phyloP scores from a whole-genome alignment of 2,329 filamentous ascomycete species.

The Thielaviopsis musarum region DNA sequence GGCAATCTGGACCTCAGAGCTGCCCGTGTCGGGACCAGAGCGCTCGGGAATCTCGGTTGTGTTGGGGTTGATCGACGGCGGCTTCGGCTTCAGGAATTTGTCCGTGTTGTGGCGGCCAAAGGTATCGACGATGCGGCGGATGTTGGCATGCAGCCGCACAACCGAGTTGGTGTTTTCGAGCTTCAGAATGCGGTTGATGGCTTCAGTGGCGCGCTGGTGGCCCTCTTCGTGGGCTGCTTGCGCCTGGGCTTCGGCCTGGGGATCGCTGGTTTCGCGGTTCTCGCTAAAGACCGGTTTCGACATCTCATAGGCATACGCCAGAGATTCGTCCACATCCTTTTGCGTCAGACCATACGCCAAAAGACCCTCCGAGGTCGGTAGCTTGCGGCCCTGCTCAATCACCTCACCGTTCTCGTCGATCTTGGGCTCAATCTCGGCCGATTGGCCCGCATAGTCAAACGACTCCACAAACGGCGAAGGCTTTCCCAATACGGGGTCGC shows the following conservation, averaged over 20 bases:
- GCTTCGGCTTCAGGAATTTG: constrained; percentile 43
- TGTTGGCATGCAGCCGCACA: constrained; percentile 67
- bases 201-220: constrained; percentile 55
- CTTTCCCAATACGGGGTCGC: constrained; percentile 65
- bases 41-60: constrained; percentile 32
- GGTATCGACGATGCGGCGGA: constrained; percentile 64
- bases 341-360: constrained; percentile 65
- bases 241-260: constrained; percentile 17
- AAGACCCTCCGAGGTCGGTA: constrained; percentile 33
- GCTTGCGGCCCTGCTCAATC: constrained; percentile 22
- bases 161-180: constrained; percentile 62
- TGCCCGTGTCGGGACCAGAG: constrained; percentile 83
- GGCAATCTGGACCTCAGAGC: constrained; percentile 92
- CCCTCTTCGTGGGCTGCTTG: constrained; percentile 29
- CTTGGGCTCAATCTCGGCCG: constrained; percentile 19
- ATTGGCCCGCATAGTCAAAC: constrained; percentile 48
- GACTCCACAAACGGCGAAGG: constrained; percentile 71
- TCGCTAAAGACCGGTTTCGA: constrained; percentile 37
- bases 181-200: constrained; percentile 62
- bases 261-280: constrained; percentile 18
- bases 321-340: constrained; percentile 46
- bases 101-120: constrained; percentile 92
- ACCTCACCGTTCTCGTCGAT: constrained; percentile 27
- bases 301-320: constrained; percentile 51
- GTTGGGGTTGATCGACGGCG: constrained; percentile 27